Base-by-base conservation (phyloP, 2,329 filamentous ascomycete species). In the Colletotrichum tabaci region DNA sequence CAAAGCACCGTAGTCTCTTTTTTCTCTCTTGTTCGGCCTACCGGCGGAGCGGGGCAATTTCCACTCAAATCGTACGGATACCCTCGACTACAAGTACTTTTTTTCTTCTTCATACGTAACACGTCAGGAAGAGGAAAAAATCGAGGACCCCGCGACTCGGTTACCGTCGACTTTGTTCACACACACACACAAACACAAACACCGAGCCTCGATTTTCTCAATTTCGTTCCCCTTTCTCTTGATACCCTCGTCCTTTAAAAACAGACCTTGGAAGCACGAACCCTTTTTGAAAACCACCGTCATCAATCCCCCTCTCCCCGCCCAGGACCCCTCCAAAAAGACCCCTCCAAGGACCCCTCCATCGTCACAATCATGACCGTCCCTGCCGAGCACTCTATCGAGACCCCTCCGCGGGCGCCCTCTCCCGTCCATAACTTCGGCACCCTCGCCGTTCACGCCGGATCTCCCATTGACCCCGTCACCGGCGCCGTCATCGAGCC, bases 401-500 rank as follows among this genome's bases (percentile, higher is more conserved):
- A 73, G 58, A 76, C 74, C 66, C 74, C 74, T 49, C 74, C 74
- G 49, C 66, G 73, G 71, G 74, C 74, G 26, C 74, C 91, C 47
- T 92, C 93, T 55, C 93, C 94, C 74, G 87, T 92, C 69, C 92
- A 94, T 81, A 87, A 90, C 74, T 98, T 99, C 84, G 96, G 94
- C 73, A 99, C 96, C 58, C 89, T 97, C 73, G 96, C 96, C 68
- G 96, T 99, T 23, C 96, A 99, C 84, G 95, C 96, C 74, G 96
- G 96, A 73, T 90, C 94, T 53, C 94, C 94, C 77, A 94, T 97
- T 82, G 96, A 99, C 84, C 93, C 96, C 58, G 86, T 90, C 50
- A 99, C 96, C 30, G 96, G 96, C 74, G 96, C 96, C 76, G 96
- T 99, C 77, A 99, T 99, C 81, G 94, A 96, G 84, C 86, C 96